Evolutionary conservation across 2,329 filamentous ascomycete species (phyloP), one percentile per base, ranked within the genome.

Genomic region (Paecilomyces dactylethromorphus): DNA sequence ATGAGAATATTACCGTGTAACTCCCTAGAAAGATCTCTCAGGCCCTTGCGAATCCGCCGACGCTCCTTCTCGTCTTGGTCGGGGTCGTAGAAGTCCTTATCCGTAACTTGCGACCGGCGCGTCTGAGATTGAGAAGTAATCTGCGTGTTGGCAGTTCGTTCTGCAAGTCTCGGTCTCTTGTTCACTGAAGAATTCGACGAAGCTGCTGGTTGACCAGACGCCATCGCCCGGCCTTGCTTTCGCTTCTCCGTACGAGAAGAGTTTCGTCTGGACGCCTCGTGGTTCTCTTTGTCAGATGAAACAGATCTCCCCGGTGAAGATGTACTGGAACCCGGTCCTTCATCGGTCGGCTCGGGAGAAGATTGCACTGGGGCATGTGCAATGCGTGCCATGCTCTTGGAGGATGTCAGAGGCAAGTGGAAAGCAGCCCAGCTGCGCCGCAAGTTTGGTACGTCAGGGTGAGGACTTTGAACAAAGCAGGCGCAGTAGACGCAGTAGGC

Each of bases 61-160:
- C 91, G 85, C 73, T 92, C 84, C 51, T 88, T 84, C 12, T 88
- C 79, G 58, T 91, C 82, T 70, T 97, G 93, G 61, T 95, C 87
- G 0, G 92, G 92, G 68, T 97, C 89, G 73, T 92, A 96, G 63
- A 76, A 84, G 58, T 76, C 65, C 4, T 80, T 78, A 21, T 83
- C 79, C 58, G 71, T 65, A 15, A 62, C 64, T 59, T 69, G 68
- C 55, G 70, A 66, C 21, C 60, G 60, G 56, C 70, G 59, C 59
- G 66, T 60, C 62, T 68, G 69, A 24, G 65, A 67, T 57, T 70
- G 66, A 60, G 59, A 64, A 49, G 56, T 54, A 56, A 31, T 49
- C 18, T 66, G 70, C 15, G 60, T 55, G 54, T 71, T 71, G 5
- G 62, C 61, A 31, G 65, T 26, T 58, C 68, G 75, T 35, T 76